Percentiles rank a stretch among this genome's conserved stretches.
These are phyloP conservation scores for Clarkia xantiana DNA, from an alignment of 345 rosid genomes.

Conservation along the genomic window DNA sequence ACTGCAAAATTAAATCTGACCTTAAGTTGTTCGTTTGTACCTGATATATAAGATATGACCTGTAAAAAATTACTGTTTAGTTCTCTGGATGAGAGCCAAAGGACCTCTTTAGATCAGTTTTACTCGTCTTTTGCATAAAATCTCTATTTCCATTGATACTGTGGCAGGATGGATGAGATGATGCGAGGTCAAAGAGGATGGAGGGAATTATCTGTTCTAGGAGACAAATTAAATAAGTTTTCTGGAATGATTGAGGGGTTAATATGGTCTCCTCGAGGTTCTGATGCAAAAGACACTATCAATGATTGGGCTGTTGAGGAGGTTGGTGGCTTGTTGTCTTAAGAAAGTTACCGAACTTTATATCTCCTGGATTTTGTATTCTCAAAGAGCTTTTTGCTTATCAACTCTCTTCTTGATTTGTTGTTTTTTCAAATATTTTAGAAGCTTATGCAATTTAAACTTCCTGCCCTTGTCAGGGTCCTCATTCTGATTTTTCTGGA, in stretches of 20 bases:
- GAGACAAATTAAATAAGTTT: constrained; percentile 82
- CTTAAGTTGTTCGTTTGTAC: too few species aligned
- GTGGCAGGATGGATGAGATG: constrained; percentile 87
- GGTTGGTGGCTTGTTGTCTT: constrained; percentile 36
- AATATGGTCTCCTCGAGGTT: constrained; percentile 78
- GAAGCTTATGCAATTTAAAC: background rate
- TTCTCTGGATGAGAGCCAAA: too few species aligned
- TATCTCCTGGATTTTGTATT: background rate
- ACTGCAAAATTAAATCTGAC: too few species aligned
- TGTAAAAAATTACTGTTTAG: too few species aligned
- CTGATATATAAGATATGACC: too few species aligned
- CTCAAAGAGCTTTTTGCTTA: background rate
- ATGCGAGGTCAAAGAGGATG: constrained; percentile 96
- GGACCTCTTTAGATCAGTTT: too few species aligned
- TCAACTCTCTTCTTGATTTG: background rate
- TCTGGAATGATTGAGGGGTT: constrained; percentile 85
- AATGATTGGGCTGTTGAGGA: constrained; percentile 64
- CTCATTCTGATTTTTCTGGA: constrained; percentile 90
- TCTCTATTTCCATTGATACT: background rate
- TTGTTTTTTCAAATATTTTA: background rate
- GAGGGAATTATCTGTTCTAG: constrained; percentile 78
- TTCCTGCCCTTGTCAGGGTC: constrained; percentile 38
- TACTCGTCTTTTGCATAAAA: too few species aligned
- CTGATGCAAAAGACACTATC: constrained; percentile 27
- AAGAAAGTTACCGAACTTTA: background rate